Evolutionary conservation across 768 basidiomycete genomes (phyloP), one percentile per base, ranked within the genome.

Genomic region (Tremella yokohamensis): DNA sequence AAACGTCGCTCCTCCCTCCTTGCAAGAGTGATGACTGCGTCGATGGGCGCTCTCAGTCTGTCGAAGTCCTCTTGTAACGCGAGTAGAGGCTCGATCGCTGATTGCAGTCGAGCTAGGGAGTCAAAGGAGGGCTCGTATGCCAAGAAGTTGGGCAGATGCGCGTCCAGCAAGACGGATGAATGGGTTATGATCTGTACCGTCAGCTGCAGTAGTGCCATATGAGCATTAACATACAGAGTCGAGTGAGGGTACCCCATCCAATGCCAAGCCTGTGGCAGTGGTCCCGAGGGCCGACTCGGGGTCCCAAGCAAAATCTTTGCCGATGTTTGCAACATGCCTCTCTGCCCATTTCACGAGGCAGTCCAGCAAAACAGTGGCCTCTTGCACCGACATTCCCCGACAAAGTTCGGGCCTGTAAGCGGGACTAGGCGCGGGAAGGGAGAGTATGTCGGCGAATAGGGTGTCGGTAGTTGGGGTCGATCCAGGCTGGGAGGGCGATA

Each of bases 61-160:
- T 58, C 50, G 44, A 70, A 62, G 12, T 68, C 66, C n/a, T 58
- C 61, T 55, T 76, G 70, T 3, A 65, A n/a, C 8, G 52, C 48
- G 13, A 75, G 47, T 7, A 71, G 50, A 8, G 75, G 70, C 39
- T 48, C 51, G 16, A 69, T 57, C 2, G 57, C 34, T 0, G 52
- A 45, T 50, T 69, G 50, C 15, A 73, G 59, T 3, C 54, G 40
- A 50, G 62, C 61, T 19, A 76, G 61, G 26, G 66, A 61, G 1
- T 56, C 18, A 25, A 69, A 64, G 6, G 75, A 64, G 8, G 72
- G 66, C 20, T 51, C 34, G 42, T 72, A 57, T 11, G 70, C 56
- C 6, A 74, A 54, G 55, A 74, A 62, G n/a, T 57, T 49, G 7
- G 70, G 73, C 11, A 74, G 63, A 57, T 69, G 71, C 15, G 76